Evolutionary conservation across 2,329 filamentous ascomycete species (phyloP), one percentile per base, ranked within the genome.

Genomic region (Pseudogymnoascus sp.): DNA sequence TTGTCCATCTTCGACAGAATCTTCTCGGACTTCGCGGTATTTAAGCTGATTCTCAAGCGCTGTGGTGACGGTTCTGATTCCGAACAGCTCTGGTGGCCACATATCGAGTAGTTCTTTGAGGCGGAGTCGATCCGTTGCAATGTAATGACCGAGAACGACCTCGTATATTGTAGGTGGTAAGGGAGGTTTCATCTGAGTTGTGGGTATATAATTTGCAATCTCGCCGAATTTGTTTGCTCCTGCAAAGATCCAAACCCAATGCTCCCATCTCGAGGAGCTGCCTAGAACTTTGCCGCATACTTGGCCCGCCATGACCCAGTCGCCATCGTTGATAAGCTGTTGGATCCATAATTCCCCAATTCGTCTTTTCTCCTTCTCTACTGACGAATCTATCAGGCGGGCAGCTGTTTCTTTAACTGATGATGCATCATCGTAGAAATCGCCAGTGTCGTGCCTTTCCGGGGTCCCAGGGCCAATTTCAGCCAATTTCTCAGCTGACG

Each of bases 271-370:
- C 57, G 88, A 80, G 1, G 91, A 85, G 1, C 87, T 90, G 43
- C 85, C 85, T 1, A 99, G 78, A 0, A 97, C 92, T 69, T 87
- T 91, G 12, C 88, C 89, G 62, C 91, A 93, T 3, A 95, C 80
- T 68, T 88, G 80, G 0, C 91, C 93, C 5, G 94, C 94, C 62
- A 82, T 78, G 7, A 72, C 71, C 94, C 94, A 99, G 64, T 93
- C 80, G 7, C 84, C 81, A 0, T 83, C 79, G 36, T 86, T 83
- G 35, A 96, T 83, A 35, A 97, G 81, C 68, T 96, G 90, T 63
- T 92, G 86, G 35, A 99, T 81, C 94, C 94, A 99, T 4, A 95
- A 80, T 70, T 97, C 94, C 20, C 94, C 94, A 62, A 99, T 90
- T 1, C 90, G 83, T 35, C 89, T 83, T 74, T 97, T 99, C 71